Base-by-base conservation (phyloP, 805 yeast species). In the Limtongozyma cylindracea region DNA sequence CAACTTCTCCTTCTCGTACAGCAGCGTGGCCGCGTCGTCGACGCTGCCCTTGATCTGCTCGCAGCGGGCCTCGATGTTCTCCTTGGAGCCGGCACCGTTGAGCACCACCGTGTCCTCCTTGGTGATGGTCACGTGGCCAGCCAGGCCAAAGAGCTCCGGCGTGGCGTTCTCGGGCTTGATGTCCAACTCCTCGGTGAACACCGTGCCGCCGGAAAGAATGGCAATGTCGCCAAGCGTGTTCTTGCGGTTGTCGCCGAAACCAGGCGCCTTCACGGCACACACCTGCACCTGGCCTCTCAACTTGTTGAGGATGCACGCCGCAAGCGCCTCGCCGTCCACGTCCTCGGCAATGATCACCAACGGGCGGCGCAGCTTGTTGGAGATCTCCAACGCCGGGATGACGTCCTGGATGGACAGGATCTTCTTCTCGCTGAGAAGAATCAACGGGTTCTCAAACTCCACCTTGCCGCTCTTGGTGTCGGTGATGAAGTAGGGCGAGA, bases 241-340 rank as follows among this genome's bases (percentile, higher is more conserved):
- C 63, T 77, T 76, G 57, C 95, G 73, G 69, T 88, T 82, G 58
- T 88, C 98, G 49, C 96, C 98, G 41, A 84, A 88, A 23, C 98
- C 98, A 38, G 98, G 98, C 16, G 96, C 93, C 61, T 82, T 84
- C 33, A 88, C 94, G 35, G 88, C 91, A 45, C 88, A 74, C 28
- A 88, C 95, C 52, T 78, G 91, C 29, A 88, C 95, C 58, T 84
- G 96, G 34, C 95, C 95, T 57, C 95, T 74, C 43, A 88, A 63
- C 57, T 88, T 88, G 66, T 88, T 88, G 47, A 88, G 62, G 38
- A 88, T 72, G 53, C 96, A 80, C 32, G 95, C 95, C 35, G 96
- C 96, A 29, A 88, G 61, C 21, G 98, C 98, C 58, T 88, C 96
- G 38, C 96, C 96, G 38, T 84, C 96, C 28, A 88, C 60, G 40